phyloP scores from a whole-genome alignment of 768 basidiomycete genomes.

The Chalciporus piperatus region DNA sequence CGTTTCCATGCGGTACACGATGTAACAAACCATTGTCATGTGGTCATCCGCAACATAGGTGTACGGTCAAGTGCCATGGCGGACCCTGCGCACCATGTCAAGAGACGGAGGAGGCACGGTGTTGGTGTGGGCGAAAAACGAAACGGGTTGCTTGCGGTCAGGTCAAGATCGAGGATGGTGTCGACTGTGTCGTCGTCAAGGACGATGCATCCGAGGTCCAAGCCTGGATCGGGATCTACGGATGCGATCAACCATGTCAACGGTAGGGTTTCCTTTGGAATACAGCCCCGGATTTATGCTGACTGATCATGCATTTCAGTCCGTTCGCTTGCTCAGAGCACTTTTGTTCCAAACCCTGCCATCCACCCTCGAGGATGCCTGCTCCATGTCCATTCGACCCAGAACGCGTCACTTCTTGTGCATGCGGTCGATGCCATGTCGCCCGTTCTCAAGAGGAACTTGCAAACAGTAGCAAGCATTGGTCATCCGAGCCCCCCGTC shows the following conservation, averaged over 20 bases:
- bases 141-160: constrained; percentile 66
- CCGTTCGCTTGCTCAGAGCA: constrained; percentile 78
- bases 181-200: constrained; percentile 25
- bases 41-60: constrained; percentile 62
- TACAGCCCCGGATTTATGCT: neutral
- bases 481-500: constrained; percentile 7
- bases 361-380: constrained; percentile 61
- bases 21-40: constrained; percentile 56
- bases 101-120: constrained; percentile 50
- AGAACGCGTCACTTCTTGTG: constrained; percentile 63
- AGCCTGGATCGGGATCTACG: constrained; percentile 64
- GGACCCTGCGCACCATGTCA: constrained; percentile 71
- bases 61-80: constrained; percentile 68
- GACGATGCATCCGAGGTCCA: constrained; percentile 34
- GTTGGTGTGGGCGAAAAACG: constrained; percentile 78
- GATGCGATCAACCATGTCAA: constrained; percentile 60
- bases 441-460: constrained; percentile 38
- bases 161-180: constrained; percentile 43
- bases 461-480: neutral
- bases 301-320: constrained; percentile 31
- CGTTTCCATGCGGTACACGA: constrained; percentile 34
- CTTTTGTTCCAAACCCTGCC: constrained; percentile 69
- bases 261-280: constrained; percentile 36
- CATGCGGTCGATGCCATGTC: constrained; percentile 63
- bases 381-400: constrained; percentile 76